These are phyloP conservation scores for Suillus subaureus DNA, from an alignment of 768 basidiomycete species.

Conservation along the genomic window DNA sequence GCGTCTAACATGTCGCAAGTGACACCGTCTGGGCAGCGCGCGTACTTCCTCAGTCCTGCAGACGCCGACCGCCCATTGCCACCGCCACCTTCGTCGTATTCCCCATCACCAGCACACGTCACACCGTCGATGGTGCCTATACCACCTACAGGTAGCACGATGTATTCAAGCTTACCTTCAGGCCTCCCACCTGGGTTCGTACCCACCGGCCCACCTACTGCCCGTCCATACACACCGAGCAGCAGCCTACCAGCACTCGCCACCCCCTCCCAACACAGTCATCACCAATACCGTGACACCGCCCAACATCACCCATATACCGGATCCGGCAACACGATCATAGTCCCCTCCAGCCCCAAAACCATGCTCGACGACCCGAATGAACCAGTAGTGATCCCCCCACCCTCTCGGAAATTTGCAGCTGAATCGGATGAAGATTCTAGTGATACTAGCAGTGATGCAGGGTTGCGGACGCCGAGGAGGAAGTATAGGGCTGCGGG, in stretches of 20 bases:
- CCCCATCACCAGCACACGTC: neutral
- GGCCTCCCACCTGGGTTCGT: slow-evolving; percentile 43
- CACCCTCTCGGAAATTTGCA: slow-evolving; percentile 23
- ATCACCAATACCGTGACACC: neutral
- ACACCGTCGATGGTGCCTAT: slow-evolving; percentile 11
- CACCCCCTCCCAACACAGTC: slow-evolving; percentile 22
- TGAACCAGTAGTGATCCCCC: slow-evolving; percentile 30
- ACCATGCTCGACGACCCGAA: slow-evolving; percentile 1
- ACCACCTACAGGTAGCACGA: slow-evolving; percentile 13
- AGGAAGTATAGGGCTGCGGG: slow-evolving; percentile 25
- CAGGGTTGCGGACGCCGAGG: slow-evolving; percentile 32
- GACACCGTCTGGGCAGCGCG: slow-evolving; percentile 25
- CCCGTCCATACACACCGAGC: slow-evolving; percentile 23
- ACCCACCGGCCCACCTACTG: slow-evolving; percentile 26
- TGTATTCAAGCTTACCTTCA: slow-evolving; percentile 29
- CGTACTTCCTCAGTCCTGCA: slow-evolving; percentile 39
- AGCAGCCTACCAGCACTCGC: slow-evolving; percentile 35
- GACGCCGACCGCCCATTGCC: slow-evolving; percentile 43
- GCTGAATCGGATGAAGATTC: slow-evolving; percentile 29
- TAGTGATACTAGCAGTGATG: slow-evolving; percentile 32
- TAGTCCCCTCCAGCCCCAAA: slow-evolving; percentile 4
- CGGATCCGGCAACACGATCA: neutral
- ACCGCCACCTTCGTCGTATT: slow-evolving; percentile 20
- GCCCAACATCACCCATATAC: neutral
- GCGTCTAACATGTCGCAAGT: slow-evolving; percentile 37